Conservation (phyloP, 1,139 yeast genomes). For the Kodamaea derodonti region DNA sequence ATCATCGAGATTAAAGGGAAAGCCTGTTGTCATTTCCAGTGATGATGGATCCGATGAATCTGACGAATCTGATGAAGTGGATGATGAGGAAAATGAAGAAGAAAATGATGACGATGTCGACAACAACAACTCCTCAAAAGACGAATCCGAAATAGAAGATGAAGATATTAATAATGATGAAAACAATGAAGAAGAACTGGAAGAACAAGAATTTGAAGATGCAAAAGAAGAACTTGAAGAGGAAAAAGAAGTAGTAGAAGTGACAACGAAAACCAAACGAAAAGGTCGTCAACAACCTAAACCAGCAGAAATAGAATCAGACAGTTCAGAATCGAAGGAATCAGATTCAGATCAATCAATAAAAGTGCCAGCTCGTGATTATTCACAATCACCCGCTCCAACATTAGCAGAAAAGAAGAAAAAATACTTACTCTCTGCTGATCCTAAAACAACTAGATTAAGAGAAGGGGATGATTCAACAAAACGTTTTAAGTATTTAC, state of each 20-base stretch:
- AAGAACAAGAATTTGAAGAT: background rate
- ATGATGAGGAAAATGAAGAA: conserved; percentile 3
- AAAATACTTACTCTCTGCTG: conserved; percentile 47
- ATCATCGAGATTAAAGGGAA: conserved; percentile 1
- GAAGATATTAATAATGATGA: conserved; percentile 3
- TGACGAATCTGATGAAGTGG: conserved; percentile 4
- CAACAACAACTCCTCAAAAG: conserved; percentile 1
- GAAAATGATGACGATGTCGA: conserved; percentile 4
- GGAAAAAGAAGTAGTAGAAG: background rate
- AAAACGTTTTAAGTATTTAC: conserved; percentile 72
- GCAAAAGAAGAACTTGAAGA: conserved; percentile 1
- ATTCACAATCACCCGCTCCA: background rate
- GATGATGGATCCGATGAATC: conserved; percentile 4
- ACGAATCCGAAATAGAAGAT: conserved; percentile 1
- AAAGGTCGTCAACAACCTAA: background rate
- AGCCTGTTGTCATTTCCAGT: conserved; percentile 1
- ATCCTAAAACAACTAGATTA: conserved; percentile 51
- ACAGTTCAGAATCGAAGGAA: background rate
- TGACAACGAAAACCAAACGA: background rate
- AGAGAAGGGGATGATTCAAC: conserved; percentile 70
- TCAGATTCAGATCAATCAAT: conserved; percentile 2
- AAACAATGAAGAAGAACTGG: conserved; percentile 1
- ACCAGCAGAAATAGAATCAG: conserved; percentile 2
- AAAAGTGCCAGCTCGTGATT: conserved; percentile 1
- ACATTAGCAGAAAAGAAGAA: conserved; percentile 19